Base-by-base conservation (phyloP, 1,139 yeast genomes). In the Pichia inconspicua region DNA sequence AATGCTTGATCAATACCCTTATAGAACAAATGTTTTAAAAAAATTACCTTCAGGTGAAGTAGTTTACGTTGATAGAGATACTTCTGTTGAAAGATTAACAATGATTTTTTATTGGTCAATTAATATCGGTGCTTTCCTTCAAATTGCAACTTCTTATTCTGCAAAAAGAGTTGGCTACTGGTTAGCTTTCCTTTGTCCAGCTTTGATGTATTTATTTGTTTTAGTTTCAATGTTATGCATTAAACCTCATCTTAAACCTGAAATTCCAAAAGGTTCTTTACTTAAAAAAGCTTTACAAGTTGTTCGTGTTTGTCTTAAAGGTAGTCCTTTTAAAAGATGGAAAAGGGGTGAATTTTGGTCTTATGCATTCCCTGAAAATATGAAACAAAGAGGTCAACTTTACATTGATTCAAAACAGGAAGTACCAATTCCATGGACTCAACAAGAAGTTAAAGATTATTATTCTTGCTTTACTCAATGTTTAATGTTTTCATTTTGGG, bases 61-160 rank as follows among this genome's bases (percentile, higher is more conserved):
- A 43, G 90, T 84, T 39, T 79, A 84, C 57, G 74, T 83, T 43
- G 90, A 84, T 60, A 84, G 86, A 50, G 77, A 77, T 57, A 71
- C 77, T 51, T 79, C 95, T n/a, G 69, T 84, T 53, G 87, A 84
- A 70, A 75, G 84, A 61, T 75, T 86, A 67, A 80, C 88, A 50
- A 75, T 84, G 74, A 70, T 82, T 43, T 87, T 87, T 67, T 87
- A 87, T 69, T 74, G 87, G 78, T 72, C 86, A 59, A 83, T 87
- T 64, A 87, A 87, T 64, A 68, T 84, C 53, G 96, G 95, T 54
- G 80, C 92, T 2, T 75, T 87, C 59, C 75, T 85, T 55, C 82
- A 83, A 57, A 73, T 87, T 55, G 94, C 90, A 31, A 84, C 95
- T 35, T 78, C 90, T 10, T 82, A 83, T 62, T 66, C 78, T 61